These are phyloP conservation scores for Penicillium alfredii DNA, from an alignment of 495 filamentous ascomycete species.

Conservation along the genomic window DNA sequence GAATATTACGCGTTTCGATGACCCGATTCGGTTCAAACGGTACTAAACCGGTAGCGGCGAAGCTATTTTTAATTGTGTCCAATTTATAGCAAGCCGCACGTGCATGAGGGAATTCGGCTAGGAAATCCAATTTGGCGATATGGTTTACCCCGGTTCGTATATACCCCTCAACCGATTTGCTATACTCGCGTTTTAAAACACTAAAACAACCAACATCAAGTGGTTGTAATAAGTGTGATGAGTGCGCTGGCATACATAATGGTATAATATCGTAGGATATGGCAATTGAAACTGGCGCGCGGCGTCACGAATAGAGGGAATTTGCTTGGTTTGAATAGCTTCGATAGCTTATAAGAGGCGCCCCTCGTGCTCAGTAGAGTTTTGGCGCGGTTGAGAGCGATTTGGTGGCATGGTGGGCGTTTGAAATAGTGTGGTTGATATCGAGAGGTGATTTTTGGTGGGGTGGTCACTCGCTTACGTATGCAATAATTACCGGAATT, in stretches of 20 bases:
- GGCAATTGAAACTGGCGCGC: too few relatives aligned
- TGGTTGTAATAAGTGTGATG: conserved; percentile 24
- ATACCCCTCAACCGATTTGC: conserved; percentile 5
- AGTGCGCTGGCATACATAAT: conserved; percentile 20
- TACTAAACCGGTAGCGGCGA: too few relatives aligned
- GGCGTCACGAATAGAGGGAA: too few relatives aligned
- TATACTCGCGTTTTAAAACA: conserved; percentile 14
- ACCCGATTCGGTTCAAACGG: too few relatives aligned
- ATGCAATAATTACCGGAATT: too few relatives aligned
- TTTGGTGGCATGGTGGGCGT: conserved; percentile 1
- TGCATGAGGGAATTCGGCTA: conserved; percentile 1
- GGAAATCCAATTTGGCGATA: conserved; percentile 15
- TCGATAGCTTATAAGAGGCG: conserved; percentile 1
- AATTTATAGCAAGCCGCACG: too few relatives aligned
- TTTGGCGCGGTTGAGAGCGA: background rate
- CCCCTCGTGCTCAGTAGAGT: background rate
- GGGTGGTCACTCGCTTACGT: too few relatives aligned
- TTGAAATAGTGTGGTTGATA: too few relatives aligned
- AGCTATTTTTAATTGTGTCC: too few relatives aligned
- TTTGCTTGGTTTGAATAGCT: conserved; percentile 1
- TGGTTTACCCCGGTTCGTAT: conserved; percentile 6
- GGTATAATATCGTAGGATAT: conserved; percentile 20
- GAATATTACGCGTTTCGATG: too few relatives aligned
- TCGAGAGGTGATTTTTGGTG: too few relatives aligned
- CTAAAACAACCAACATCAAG: conserved; percentile 24